Conservation (phyloP, 345 rosid species). For the Zanthoxylum bungeanum region DNA sequence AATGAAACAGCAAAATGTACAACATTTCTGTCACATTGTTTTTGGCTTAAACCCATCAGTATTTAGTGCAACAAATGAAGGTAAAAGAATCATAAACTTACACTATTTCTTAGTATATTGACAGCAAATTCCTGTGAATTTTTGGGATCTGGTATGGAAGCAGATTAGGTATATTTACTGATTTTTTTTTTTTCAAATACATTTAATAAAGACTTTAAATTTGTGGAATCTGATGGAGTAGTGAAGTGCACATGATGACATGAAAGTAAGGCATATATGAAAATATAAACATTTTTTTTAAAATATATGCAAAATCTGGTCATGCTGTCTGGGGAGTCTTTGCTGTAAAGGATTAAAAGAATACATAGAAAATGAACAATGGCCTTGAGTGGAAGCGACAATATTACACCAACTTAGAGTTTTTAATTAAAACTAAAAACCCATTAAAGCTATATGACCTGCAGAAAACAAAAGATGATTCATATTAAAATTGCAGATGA, state of each 20-base stretch:
- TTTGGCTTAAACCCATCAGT: not conserved
- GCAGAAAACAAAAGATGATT: not conserved
- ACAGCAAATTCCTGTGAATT: slow-evolving; percentile 15
- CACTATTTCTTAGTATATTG: slow-evolving; percentile 2
- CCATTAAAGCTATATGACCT: not conserved
- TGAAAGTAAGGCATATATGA: slow-evolving; percentile 31
- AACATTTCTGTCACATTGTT: not conserved
- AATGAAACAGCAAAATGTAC: slow-evolving; percentile 1
- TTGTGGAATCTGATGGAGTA: slow-evolving; percentile 17
- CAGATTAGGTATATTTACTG: slow-evolving; percentile 4
- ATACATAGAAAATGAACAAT: slow-evolving; percentile 11
- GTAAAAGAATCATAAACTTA: not conserved
- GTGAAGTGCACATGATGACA: slow-evolving; percentile 43
- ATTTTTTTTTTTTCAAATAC: no score
- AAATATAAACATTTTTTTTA: slow-evolving; percentile 6
- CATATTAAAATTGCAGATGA: not conserved
- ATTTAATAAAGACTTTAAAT: slow-evolving; percentile 11
- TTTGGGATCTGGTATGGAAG: slow-evolving; percentile 19
- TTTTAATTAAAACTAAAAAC: not conserved
- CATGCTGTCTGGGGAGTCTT: slow-evolving; percentile 25
- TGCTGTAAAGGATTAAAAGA: slow-evolving; percentile 26
- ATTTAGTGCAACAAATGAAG: not conserved
- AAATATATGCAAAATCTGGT: slow-evolving; percentile 34
- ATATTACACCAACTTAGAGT: slow-evolving; percentile 11
- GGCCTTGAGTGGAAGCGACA: slow-evolving; percentile 17